Conservation (phyloP, 345 rosid species). For the Gossypium bickii region DNA sequence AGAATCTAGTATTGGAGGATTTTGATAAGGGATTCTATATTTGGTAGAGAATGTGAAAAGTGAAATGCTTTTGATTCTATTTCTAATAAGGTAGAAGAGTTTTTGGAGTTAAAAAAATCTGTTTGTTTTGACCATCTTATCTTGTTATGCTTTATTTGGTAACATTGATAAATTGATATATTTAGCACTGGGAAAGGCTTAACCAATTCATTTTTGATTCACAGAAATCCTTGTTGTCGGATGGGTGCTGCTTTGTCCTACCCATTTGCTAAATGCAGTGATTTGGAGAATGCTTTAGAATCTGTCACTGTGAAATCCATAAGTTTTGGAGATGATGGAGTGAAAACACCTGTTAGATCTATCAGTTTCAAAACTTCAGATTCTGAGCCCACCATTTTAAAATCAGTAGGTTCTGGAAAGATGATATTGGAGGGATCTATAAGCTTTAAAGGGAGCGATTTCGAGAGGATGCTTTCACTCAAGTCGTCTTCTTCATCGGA, state of each 20-base stretch:
- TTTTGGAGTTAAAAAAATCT: background rate
- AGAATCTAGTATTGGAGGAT: background rate
- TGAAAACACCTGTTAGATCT: conserved; percentile 57
- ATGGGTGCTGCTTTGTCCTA: conserved; percentile 68
- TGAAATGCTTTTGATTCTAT: background rate
- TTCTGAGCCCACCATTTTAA: conserved; percentile 54
- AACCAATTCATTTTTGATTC: background rate
- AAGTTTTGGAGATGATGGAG: conserved; percentile 64
- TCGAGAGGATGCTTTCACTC: conserved; percentile 46
- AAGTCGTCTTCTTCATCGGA: conserved; percentile 22
- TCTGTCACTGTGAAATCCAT: conserved; percentile 70
- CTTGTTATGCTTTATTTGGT: background rate
- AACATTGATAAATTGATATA: background rate
- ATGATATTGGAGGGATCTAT: conserved; percentile 73
- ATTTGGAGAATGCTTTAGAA: conserved; percentile 57
- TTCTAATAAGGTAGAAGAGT: background rate
- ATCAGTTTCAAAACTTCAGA: conserved; percentile 52
- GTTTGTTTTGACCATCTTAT: no score
- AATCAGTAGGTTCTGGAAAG: conserved; percentile 64
- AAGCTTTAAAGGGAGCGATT: conserved; percentile 61
- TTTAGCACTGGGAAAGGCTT: background rate
- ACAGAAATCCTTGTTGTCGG: conserved; percentile 33
- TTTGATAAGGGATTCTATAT: background rate
- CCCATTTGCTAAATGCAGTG: conserved; percentile 52
- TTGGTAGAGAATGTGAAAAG: background rate